Evolutionary conservation across 495 filamentous ascomycete species (phyloP), one percentile per base, ranked within the genome.

Genomic region (Elasticomyces elasticus): DNA sequence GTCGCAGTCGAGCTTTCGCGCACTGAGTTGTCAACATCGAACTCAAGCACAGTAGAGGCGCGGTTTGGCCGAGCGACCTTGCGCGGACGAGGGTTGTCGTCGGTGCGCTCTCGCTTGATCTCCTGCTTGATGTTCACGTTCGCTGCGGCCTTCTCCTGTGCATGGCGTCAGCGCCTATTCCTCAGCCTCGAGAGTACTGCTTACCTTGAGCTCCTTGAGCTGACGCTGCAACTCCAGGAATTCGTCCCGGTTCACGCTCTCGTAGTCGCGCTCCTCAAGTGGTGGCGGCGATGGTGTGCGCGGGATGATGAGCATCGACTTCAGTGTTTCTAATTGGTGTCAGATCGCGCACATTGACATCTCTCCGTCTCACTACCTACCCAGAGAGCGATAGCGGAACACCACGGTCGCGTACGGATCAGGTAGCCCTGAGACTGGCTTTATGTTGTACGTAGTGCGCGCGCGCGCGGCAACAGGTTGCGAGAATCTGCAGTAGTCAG

Each of bases 271-370:
- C 7, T 60, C 47, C 22, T 56, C 40, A 5, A 55, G 41, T 23
- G 53, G 57, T 23, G 28, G 42, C 33, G 52, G 53, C 5, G 10
- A 45, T 0, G 53, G 57, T 0, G 57, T 60, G 26, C 49, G 57
- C 37, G 44, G 44, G 37, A 60, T 60, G 52, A 60, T 60, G 24
- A 49, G 33, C 43, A 60, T 31, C 15, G 52, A 44, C 30, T 56
- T 51, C 11, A 56, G 54, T 3, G 35, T 15, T 40, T 40, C 35
- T 40, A 17, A 3, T 40, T n/a, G n/a, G n/a, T n/a, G n/a, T n/a
- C n/a, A n/a, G n/a, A n/a, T n/a, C n/a, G n/a, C n/a, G 35, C 35
- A 5, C 35, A 40, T 40, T 13, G 19, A 17, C 35, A 5, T 40
- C 12, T 12, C 35, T 15, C 4, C 3, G 13, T 40, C 12, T 40